These are phyloP conservation scores for Sporothrix protearum DNA, from an alignment of 2,329 filamentous ascomycete genomes.

Conservation along the genomic window DNA sequence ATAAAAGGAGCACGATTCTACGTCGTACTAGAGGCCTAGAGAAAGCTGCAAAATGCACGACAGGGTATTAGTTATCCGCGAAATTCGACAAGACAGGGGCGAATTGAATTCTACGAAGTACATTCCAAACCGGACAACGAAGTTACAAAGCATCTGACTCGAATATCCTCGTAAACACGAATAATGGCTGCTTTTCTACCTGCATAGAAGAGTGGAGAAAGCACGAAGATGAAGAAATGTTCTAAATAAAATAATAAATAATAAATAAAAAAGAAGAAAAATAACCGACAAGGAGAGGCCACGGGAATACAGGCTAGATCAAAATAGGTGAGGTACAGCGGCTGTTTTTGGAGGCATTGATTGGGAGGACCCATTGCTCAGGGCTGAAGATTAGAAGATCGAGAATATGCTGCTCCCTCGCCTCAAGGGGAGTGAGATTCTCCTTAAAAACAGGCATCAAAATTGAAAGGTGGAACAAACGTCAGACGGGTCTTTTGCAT, in stretches of 20 bases:
- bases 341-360: neutral
- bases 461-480: neutral
- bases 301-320: neutral
- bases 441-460: neutral
- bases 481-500: no score
- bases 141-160: slow-evolving; percentile 2
- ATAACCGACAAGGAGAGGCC: neutral
- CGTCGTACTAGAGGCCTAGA: neutral
- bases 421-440: neutral
- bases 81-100: neutral
- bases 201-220: neutral
- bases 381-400: slow-evolving; percentile 21
- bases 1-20: neutral
- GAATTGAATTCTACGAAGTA: neutral
- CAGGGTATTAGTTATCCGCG: neutral
- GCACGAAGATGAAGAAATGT: neutral
- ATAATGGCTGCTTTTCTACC: neutral
- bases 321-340: neutral
- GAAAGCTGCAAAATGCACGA: neutral
- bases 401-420: slow-evolving; percentile 1
- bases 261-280: no score
- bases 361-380: slow-evolving; percentile 7
- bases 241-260: neutral
- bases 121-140: neutral
- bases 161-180: neutral